These are phyloP conservation scores for Verbascum thapsus DNA, from an alignment of 257 asterid species.

Conservation along the genomic window DNA sequence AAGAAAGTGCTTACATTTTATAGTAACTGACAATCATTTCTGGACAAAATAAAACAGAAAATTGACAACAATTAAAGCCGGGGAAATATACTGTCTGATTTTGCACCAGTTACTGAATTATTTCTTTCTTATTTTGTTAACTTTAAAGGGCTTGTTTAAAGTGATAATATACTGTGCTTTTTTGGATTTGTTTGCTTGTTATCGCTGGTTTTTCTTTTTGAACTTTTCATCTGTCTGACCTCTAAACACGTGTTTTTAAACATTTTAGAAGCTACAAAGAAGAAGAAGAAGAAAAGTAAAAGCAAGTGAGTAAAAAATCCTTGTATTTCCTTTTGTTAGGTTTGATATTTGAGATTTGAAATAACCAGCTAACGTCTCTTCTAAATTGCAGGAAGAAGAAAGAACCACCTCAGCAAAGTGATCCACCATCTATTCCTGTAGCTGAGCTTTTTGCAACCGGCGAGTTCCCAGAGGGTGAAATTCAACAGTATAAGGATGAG, in stretches of 20 bases:
- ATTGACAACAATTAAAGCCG: background rate
- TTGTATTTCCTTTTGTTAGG: conserved; percentile 11
- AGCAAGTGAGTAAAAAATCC: conserved; percentile 66
- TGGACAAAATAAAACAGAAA: background rate
- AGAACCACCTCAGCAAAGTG: conserved; percentile 77
- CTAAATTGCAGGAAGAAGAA: conserved; percentile 73
- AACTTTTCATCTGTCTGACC: conserved; percentile 24
- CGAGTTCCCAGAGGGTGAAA: conserved; percentile 99
- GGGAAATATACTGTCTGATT: conserved; percentile 8
- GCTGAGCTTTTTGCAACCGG: conserved; percentile 80
- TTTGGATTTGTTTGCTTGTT: conserved; percentile 7
- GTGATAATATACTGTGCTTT: background rate
- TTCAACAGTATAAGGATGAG: conserved; percentile 94
- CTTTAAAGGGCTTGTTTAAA: background rate
- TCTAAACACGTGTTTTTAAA: conserved; percentile 24
- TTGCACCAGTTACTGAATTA: background rate
- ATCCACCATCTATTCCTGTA: conserved; percentile 88
- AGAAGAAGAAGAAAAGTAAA: conserved; percentile 93
- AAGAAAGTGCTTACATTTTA: background rate
- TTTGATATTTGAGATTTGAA: background rate
- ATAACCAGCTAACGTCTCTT: conserved; percentile 11
- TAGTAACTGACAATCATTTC: background rate
- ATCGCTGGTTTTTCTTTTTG: conserved; percentile 5
- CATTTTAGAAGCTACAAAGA: conserved; percentile 77
- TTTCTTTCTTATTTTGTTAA: background rate